Evolutionary conservation across 2,329 filamentous ascomycete species (phyloP).

Genomic region (Arthroderma uncinatum): DNA sequence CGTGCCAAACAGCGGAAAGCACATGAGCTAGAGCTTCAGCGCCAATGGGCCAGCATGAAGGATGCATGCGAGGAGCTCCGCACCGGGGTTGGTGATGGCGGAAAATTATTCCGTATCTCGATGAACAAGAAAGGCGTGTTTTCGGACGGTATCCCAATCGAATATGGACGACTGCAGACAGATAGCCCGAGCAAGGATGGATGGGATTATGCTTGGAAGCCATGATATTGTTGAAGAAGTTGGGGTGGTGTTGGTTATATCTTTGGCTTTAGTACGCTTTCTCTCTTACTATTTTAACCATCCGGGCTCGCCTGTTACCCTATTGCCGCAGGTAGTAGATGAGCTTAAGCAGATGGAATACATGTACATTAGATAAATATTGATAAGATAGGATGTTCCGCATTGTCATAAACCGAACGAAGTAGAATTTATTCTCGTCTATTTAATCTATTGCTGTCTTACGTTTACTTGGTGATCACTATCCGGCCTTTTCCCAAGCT

Average conservation of each 20-base stretch:
- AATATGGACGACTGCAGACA: slow-evolving; percentile 65
- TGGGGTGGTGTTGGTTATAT: background rate
- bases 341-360: background rate
- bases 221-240: slow-evolving; percentile 25
- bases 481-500: too few relatives aligned
- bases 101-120: slow-evolving; percentile 66
- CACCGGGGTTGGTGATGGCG: slow-evolving; percentile 39
- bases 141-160: slow-evolving; percentile 66
- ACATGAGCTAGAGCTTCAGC: slow-evolving; percentile 60
- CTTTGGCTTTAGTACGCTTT: background rate
- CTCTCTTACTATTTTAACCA: background rate
- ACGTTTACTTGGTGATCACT: too few relatives aligned
- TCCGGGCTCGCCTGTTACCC: background rate
- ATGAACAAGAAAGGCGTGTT: slow-evolving; percentile 87
- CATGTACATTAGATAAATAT: background rate
- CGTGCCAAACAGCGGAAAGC: slow-evolving; percentile 55
- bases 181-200: slow-evolving; percentile 66
- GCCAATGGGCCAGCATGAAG: slow-evolving; percentile 72
- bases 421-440: background rate
- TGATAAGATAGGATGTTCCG: background rate
- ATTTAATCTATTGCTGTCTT: too few relatives aligned
- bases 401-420: background rate
- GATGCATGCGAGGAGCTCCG: slow-evolving; percentile 75
- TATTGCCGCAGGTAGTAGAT: too few relatives aligned
- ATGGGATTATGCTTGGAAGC: slow-evolving; percentile 94